These are phyloP conservation scores for Coprinopsis strossmayeri DNA, from an alignment of 768 basidiomycete species.

Conservation along the genomic window DNA sequence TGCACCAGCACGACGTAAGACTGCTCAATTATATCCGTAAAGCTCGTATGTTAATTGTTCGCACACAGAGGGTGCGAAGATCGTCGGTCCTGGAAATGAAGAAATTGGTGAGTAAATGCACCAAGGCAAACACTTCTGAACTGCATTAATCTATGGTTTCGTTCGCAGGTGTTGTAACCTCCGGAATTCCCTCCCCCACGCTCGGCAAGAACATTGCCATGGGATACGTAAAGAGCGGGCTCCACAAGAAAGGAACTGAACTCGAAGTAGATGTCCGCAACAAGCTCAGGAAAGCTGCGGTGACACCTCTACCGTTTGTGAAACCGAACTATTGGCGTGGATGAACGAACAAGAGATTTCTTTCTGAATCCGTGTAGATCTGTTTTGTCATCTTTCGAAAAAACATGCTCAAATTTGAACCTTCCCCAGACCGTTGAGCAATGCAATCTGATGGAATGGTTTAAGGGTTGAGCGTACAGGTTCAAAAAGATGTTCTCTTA, in stretches of 20 bases:
- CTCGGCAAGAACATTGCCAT: slow-evolving; percentile 91
- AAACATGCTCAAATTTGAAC: no score
- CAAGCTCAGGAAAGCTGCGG: slow-evolving; percentile 65
- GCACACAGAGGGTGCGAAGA: slow-evolving; percentile 77
- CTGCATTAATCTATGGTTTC: background rate
- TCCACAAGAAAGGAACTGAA: slow-evolving; percentile 87
- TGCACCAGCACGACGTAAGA: slow-evolving; percentile 81
- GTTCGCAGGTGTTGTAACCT: slow-evolving; percentile 71
- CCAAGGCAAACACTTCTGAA: background rate
- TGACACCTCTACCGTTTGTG: slow-evolving; percentile 86
- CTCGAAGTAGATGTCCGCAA: slow-evolving; percentile 81
- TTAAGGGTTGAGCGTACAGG: no score
- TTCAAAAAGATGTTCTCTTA: no score
- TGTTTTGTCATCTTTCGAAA: no score
- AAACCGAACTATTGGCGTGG: slow-evolving; percentile 79
- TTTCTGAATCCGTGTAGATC: no score
- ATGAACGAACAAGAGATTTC: no score
- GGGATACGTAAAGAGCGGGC: slow-evolving; percentile 80
- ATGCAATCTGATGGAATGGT: no score
- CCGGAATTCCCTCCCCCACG: slow-evolving; percentile 93
- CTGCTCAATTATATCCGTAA: no score
- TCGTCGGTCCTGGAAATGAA: slow-evolving; percentile 48
- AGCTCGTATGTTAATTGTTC: no score
- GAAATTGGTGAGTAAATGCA: slow-evolving; percentile 50
- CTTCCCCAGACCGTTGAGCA: no score